A percentile compares a stretch with the other conserved stretches of the same genome.
Conservation (phyloP, 1,284 basidiomycete genomes). For the Irpex rosettiformis region DNA sequence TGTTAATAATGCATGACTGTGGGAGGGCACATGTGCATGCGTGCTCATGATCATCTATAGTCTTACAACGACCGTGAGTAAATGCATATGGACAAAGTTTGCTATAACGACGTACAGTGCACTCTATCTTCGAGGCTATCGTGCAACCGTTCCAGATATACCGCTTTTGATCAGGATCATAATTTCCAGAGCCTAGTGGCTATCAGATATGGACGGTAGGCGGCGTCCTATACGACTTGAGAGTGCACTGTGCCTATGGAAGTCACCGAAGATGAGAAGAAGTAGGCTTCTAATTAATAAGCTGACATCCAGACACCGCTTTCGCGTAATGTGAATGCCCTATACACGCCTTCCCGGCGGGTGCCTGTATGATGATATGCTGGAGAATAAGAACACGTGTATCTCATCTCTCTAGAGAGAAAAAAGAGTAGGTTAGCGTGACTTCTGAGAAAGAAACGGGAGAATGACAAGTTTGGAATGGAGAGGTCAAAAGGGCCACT, state of each 20-base stretch:
- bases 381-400: neutral
- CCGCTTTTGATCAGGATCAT: neutral
- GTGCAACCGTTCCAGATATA: neutral
- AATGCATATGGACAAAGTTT: neutral
- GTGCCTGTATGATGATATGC: neutral
- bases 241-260: neutral
- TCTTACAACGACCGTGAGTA: neutral
- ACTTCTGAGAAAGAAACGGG: neutral
- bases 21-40: neutral
- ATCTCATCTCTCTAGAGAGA: constrained; percentile 4
- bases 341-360: neutral
- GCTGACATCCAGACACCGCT: neutral
- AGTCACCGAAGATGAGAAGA: constrained; percentile 3
- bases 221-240: neutral
- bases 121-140: neutral
- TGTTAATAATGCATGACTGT: neutral
- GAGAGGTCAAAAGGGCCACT: neutral
- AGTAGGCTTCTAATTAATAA: neutral
- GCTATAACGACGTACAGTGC: neutral
- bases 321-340: neutral
- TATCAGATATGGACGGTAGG: neutral
- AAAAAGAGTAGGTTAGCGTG: neutral
- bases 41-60: neutral
- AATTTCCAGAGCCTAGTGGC: neutral
- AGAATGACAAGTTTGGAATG: neutral